Conservation (phyloP, 345 rosid genomes). For the Eucalyptus dawsonii region DNA sequence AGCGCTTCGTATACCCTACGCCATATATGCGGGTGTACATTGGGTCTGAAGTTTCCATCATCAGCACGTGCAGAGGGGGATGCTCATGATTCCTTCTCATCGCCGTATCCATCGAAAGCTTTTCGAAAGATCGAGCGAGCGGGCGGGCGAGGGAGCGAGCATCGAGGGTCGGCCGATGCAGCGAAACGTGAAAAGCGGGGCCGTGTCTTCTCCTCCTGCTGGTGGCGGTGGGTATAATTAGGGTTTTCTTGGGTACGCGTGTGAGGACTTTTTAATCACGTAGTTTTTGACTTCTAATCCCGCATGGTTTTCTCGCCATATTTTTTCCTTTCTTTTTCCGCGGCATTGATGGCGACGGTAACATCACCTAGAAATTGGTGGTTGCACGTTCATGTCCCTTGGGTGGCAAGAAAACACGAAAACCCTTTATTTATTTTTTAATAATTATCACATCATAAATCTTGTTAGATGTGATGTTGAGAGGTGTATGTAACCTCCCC, state of each 20-base stretch:
- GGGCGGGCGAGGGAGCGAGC: neutral
- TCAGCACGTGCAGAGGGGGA: constrained; percentile 7
- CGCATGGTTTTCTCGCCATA: neutral
- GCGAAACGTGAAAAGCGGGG: neutral
- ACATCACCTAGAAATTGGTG: neutral
- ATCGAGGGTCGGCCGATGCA: neutral
- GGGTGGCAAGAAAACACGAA: constrained; percentile 8
- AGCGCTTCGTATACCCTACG: neutral
- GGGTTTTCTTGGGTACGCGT: neutral
- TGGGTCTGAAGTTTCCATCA: neutral
- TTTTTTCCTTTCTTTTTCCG: neutral
- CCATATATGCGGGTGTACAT: neutral
- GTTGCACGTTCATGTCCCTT: constrained; percentile 17
- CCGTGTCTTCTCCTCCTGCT: neutral
- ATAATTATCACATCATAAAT: neutral
- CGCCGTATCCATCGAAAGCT: neutral
- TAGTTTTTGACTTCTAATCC: neutral
- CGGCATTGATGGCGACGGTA: neutral
- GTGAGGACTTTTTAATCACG: neutral
- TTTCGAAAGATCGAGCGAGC: neutral
- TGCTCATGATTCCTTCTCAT: neutral
- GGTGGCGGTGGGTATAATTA: neutral
- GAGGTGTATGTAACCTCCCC: neutral
- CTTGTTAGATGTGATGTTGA: constrained; percentile 11
- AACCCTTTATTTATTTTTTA: neutral